These are phyloP conservation scores for Beauveria medogensis DNA, from an alignment of 2,329 filamentous ascomycete genomes.

Conservation along the genomic window DNA sequence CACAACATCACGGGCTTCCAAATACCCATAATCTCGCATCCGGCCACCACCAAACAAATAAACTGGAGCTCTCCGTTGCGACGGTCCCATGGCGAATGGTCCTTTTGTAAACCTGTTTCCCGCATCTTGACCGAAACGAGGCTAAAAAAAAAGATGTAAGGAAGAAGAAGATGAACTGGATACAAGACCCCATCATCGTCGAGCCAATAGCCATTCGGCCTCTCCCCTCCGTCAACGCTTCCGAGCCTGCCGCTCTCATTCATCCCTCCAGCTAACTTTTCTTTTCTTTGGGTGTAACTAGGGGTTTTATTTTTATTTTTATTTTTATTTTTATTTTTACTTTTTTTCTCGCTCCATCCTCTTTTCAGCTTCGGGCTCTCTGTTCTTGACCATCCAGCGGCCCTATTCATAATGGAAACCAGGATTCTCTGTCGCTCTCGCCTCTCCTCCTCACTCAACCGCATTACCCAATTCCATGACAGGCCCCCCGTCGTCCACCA, in stretches of 20 bases:
- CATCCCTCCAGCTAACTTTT: fast-evolving
- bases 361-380: neutral
- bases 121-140: neutral
- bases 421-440: neutral
- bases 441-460: neutral
- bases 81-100: neutral
- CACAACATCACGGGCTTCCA: neutral
- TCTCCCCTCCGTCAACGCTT: neutral
- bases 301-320: neutral
- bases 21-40: neutral
- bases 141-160: neutral
- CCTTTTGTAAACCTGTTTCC: neutral
- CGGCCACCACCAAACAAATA: neutral
- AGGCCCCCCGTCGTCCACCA: neutral
- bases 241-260: neutral
- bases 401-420: neutral
- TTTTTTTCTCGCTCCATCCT: neutral
- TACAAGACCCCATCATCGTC: neutral
- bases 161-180: neutral
- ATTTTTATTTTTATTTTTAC: neutral
- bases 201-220: neutral
- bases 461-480: neutral
- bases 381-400: neutral
- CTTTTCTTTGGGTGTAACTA: too few relatives aligned
- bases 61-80: neutral